Base-by-base conservation (phyloP, 306 rosid genomes). In the Cucumis melo region DNA sequence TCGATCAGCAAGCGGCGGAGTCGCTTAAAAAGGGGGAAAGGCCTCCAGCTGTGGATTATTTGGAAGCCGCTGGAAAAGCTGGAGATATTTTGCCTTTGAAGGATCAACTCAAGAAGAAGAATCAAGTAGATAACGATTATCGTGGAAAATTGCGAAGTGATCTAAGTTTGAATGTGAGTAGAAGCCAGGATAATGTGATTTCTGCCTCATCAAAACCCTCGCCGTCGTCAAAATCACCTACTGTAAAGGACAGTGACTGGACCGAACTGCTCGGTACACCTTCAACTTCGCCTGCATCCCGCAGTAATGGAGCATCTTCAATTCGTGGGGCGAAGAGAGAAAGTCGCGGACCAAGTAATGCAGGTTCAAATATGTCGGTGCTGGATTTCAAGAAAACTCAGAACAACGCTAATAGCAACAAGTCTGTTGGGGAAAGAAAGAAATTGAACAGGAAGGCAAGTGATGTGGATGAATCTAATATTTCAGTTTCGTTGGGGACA, bases 1-100 rank as follows among this genome's bases (percentile, higher is more conserved):
- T 95, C 83, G 99, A 95, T 81, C 96, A 92, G 84, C 98, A 95
- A 92, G 98, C 99, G 38, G 99, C 99, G 16, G 99, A 90, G 54
- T 90, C 96, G 63, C 91, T 95, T 77, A 84, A 89, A 60, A 95
- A 95, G 84, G 83, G 85, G 80, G 99, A 95, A 84, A 83, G 70
- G 78, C 74, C 85, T 82, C 79, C 41, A 61, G 80, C 71, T 1
- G 91, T 88, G 46, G 92, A 81, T 15, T 82, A 72, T 73, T 61
- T 87, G 41, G 92, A 78, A 51, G 81, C 87, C 41, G 86, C 85
- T 48, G 61, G 82, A 1, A 92, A 81, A 82, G 62, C 85, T 16
- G 90, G 87, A 20, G 86, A 77, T 34, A 19, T 64, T 65, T 66
- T 95, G 81, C 86, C 99, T 75, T 86, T 92, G 66, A 92, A 92